Evolutionary conservation across 371 early-diverging fungal genomes (phyloP).

Genomic region (Mortierella sp.): DNA sequence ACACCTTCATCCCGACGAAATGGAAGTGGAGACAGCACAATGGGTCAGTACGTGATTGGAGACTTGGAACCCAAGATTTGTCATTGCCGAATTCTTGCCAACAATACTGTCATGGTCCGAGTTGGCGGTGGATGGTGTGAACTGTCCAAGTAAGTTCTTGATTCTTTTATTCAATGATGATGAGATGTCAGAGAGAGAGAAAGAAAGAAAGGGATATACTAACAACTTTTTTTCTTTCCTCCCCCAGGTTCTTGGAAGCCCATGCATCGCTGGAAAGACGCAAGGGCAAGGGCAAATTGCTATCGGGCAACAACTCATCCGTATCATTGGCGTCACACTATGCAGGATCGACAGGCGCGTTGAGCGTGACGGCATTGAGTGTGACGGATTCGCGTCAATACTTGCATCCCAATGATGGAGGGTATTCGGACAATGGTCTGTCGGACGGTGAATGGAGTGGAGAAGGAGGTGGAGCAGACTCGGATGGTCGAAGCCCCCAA

Average conservation of each 20-base stretch:
- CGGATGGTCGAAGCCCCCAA: neutral
- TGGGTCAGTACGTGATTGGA: constrained; percentile 79
- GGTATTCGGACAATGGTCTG: constrained; percentile 34
- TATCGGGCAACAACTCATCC: constrained; percentile 44
- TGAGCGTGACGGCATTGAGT: constrained; percentile 10
- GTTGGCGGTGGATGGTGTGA: constrained; percentile 85
- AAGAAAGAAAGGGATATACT: too few relatives aligned
- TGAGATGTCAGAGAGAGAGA: too few relatives aligned
- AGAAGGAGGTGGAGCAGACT: constrained; percentile 5
- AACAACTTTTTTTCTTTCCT: neutral
- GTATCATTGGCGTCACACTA: constrained; percentile 36
- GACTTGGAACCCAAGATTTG: constrained; percentile 76
- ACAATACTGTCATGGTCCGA: constrained; percentile 80
- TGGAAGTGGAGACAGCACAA: too few relatives aligned
- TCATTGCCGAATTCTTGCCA: constrained; percentile 75
- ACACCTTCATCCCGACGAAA: too few relatives aligned
- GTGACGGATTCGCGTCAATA: constrained; percentile 17
- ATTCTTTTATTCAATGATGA: neutral
- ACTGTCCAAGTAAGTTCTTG: constrained; percentile 63
- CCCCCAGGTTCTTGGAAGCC: constrained; percentile 44
- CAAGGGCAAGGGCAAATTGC: constrained; percentile 22
- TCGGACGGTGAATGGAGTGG: constrained; percentile 27
- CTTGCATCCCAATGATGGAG: neutral
- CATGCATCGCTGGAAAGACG: constrained; percentile 50
- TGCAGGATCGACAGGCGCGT: constrained; percentile 21